Evolutionary conservation across 1,139 yeast genomes (phyloP).

Genomic region (Insectozyma bohioensis): DNA sequence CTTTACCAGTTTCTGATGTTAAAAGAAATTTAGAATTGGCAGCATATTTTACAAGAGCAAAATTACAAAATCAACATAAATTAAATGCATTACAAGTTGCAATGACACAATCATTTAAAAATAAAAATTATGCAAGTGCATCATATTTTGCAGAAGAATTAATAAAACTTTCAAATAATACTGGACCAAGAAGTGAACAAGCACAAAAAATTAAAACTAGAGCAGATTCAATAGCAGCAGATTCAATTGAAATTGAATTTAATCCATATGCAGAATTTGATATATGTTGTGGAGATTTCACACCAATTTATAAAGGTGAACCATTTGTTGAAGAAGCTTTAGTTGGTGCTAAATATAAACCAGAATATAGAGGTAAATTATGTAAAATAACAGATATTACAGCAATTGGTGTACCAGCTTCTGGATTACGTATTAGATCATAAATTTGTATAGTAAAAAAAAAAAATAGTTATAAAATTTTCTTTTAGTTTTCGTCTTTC

Average conservation of each 20-base stretch:
- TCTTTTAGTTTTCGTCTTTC: too few relatives aligned
- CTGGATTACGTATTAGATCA: slow-evolving; percentile 68
- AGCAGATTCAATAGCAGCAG: slow-evolving; percentile 78
- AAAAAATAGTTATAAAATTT: too few relatives aligned
- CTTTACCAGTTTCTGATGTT: slow-evolving; percentile 65
- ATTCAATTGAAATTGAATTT: slow-evolving; percentile 86
- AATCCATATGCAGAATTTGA: slow-evolving; percentile 91
- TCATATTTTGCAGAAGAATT: slow-evolving; percentile 87
- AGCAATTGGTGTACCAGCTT: slow-evolving; percentile 89
- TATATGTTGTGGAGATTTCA: slow-evolving; percentile 80
- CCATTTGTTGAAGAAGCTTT: slow-evolving; percentile 76
- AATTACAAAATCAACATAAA: slow-evolving; percentile 79
- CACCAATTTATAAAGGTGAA: slow-evolving; percentile 84
- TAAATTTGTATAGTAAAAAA: slow-evolving; percentile 2
- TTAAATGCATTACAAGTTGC: slow-evolving; percentile 92
- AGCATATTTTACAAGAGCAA: slow-evolving; percentile 87
- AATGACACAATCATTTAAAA: slow-evolving; percentile 85
- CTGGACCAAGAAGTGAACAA: slow-evolving; percentile 85
- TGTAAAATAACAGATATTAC: slow-evolving; percentile 79
- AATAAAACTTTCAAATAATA: slow-evolving; percentile 59
- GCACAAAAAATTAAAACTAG: slow-evolving; percentile 79
- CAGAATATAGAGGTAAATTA: slow-evolving; percentile 71
- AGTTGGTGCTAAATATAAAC: slow-evolving; percentile 86
- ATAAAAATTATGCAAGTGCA: slow-evolving; percentile 86
- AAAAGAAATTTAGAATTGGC: slow-evolving; percentile 92